Conservation (phyloP, 1,284 basidiomycete species). For the Trametes pubescens region DNA sequence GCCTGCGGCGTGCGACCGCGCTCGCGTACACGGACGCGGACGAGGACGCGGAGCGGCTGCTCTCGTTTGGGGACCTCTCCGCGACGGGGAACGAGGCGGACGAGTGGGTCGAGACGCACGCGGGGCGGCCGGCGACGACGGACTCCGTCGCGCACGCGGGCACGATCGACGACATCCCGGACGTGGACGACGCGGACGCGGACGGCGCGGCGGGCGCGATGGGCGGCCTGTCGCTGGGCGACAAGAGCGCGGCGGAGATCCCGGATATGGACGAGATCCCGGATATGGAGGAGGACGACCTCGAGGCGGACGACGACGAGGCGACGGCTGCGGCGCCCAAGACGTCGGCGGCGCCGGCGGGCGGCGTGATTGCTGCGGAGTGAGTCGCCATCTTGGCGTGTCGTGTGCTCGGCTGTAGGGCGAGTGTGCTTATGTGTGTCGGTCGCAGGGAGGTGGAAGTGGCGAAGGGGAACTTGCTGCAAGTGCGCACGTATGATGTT, state of each 20-base stretch:
- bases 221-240: slow-evolving; percentile 68
- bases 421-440: slow-evolving; percentile 8
- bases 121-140: slow-evolving; percentile 65
- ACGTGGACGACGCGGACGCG: slow-evolving; percentile 88
- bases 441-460: slow-evolving; percentile 62
- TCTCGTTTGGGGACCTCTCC: slow-evolving; percentile 76
- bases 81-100: slow-evolving; percentile 65
- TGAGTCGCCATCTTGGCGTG: slow-evolving; percentile 29
- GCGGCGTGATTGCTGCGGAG: slow-evolving; percentile 39
- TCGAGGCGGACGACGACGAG: slow-evolving; percentile 66
- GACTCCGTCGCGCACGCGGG: slow-evolving; percentile 62
- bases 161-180: slow-evolving; percentile 85
- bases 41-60: slow-evolving; percentile 91
- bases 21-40: slow-evolving; percentile 95
- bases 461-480: slow-evolving; percentile 84
- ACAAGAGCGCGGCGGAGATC: slow-evolving; percentile 55
- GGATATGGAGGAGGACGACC: slow-evolving; percentile 49
- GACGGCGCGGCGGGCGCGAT: slow-evolving; percentile 80
- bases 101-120: slow-evolving; percentile 90
- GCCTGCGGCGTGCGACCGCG: slow-evolving; percentile 89
- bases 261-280: slow-evolving; percentile 52
- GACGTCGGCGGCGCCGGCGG: slow-evolving; percentile 41
- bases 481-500: slow-evolving; percentile 98
- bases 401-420: background rate
- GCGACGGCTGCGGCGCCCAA: slow-evolving; percentile 84